Evolutionary conservation across 495 filamentous ascomycete genomes (phyloP), one percentile per base, ranked within the genome.

Genomic region (Aspergillus bridgeri): DNA sequence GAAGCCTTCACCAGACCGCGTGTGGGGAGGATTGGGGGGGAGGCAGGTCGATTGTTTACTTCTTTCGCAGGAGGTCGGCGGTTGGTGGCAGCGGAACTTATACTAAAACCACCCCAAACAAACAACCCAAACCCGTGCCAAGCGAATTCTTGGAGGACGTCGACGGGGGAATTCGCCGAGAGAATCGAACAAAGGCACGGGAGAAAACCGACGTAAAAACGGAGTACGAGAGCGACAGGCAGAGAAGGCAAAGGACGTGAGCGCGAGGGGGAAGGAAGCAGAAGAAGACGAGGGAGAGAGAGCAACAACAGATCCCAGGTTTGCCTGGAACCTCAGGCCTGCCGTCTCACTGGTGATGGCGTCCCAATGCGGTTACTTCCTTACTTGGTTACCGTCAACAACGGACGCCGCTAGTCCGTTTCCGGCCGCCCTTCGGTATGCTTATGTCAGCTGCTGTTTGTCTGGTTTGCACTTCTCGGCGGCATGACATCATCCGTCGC

Each of bases 401-500:
- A 58, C 59, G 38, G 27, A 22, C 48, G n/a, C 21, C 64, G 52
- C 60, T 66, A 63, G 54, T 5, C 64, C 55, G 8, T 23, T 61
- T 57, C 25, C 48, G 52, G 64, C 17, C 48, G 42, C 33, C 29
- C 48, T 54, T 42, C 47, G 51, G 47, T 17, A 51, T 56, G 61
- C 61, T 62, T 63, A 67, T 46, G 57, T 66, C 64, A 66, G 19
- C 52, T 47, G 6, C 1, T 29, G 58, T 65, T 66, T 64, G 61
- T 42, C 8, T 47, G 0, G 63, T 62, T 64, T 61, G 61, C 38
- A n/a, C 19, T 33, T 19, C 9, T n/a, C 22, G 3, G 6, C 38
- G 24, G n/a, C 46, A 59, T 68, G 69, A 68, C 67, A 67, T 70
- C 69, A 72, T 51, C 42, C 38, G 46, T 51, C 69, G 67, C 69